These are phyloP conservation scores for Shiraia sp. DNA, from an alignment of 2,329 filamentous ascomycete species.

Conservation along the genomic window DNA sequence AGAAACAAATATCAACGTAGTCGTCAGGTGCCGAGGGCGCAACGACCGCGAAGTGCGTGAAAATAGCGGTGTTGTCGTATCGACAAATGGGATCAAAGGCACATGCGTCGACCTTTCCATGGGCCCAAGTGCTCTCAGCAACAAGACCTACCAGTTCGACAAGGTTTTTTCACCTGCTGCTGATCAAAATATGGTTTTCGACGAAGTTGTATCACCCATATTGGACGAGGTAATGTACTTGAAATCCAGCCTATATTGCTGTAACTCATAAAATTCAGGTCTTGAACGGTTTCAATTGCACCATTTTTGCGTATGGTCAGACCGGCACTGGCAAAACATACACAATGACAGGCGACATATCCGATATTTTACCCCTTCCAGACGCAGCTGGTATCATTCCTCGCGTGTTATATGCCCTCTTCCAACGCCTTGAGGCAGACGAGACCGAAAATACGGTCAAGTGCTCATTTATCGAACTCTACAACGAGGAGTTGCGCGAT, in stretches of 20 bases:
- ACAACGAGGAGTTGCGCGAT: conserved; percentile 96
- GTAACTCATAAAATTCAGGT: conserved; percentile 61
- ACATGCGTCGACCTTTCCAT: conserved; percentile 84
- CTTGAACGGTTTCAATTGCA: conserved; percentile 93
- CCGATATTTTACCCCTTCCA: conserved; percentile 82
- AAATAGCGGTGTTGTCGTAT: conserved; percentile 91
- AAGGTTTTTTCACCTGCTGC: conserved; percentile 95
- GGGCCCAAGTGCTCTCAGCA: conserved; percentile 88
- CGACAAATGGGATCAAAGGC: conserved; percentile 84
- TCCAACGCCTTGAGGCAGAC: conserved; percentile 78
- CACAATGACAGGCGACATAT: conserved; percentile 99
- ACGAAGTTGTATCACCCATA: conserved; percentile 92
- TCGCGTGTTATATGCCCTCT: conserved; percentile 82
- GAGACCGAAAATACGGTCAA: conserved; percentile 86
- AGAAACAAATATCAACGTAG: conserved; percentile 97
- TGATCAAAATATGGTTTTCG: conserved; percentile 91
- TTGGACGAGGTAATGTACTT: conserved; percentile 73
- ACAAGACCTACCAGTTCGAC: conserved; percentile 96
- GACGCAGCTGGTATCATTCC: conserved; percentile 96
- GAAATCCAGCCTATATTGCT: not conserved
- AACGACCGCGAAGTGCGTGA: conserved; percentile 91
- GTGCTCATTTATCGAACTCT: conserved; percentile 97
- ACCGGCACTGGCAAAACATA: conserved; percentile 99
- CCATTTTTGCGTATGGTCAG: conserved; percentile 97
- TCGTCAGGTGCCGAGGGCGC: conserved; percentile 89